These are phyloP conservation scores for Asterophora lycoperdoides DNA, from an alignment of 768 basidiomycete species.

Conservation along the genomic window DNA sequence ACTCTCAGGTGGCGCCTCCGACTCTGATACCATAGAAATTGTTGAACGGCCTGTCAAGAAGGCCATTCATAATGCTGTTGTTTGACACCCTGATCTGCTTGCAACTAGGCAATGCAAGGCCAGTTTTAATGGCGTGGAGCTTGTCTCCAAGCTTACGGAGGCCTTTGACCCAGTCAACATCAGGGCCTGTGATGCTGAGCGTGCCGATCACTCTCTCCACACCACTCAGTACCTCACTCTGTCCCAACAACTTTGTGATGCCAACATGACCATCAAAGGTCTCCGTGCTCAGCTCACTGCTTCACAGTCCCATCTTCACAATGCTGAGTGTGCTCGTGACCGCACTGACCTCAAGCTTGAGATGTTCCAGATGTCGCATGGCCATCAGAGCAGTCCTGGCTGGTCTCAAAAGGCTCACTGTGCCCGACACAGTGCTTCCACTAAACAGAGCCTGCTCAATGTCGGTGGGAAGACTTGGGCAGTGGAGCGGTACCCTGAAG, in stretches of 20 bases:
- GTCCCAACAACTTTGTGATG: conserved; percentile 24
- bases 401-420: not conserved
- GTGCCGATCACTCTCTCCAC: conserved; percentile 18
- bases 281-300: too few relatives aligned
- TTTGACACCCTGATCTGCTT: too few relatives aligned
- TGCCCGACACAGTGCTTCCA: not conserved
- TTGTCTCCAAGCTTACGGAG: conserved; percentile 15
- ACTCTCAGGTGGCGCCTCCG: too few relatives aligned
- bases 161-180: conserved; percentile 25
- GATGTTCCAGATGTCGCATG: conserved; percentile 1
- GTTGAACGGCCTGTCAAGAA: too few relatives aligned
- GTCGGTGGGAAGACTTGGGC: not conserved
- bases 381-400: not conserved
- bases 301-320: conserved; percentile 13
- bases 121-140: too few relatives aligned
- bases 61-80: too few relatives aligned
- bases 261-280: conserved; percentile 16
- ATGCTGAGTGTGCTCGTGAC: conserved; percentile 11
- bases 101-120: too few relatives aligned
- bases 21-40: too few relatives aligned
- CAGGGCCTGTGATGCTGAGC: conserved; percentile 19
- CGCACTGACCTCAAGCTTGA: conserved; percentile 12
- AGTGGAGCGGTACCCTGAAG: not conserved
- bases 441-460: not conserved
- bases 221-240: conserved; percentile 22